phyloP scores from a whole-genome alignment of 2,329 filamentous ascomycete species.

The Pseudocercospora fuligena region DNA sequence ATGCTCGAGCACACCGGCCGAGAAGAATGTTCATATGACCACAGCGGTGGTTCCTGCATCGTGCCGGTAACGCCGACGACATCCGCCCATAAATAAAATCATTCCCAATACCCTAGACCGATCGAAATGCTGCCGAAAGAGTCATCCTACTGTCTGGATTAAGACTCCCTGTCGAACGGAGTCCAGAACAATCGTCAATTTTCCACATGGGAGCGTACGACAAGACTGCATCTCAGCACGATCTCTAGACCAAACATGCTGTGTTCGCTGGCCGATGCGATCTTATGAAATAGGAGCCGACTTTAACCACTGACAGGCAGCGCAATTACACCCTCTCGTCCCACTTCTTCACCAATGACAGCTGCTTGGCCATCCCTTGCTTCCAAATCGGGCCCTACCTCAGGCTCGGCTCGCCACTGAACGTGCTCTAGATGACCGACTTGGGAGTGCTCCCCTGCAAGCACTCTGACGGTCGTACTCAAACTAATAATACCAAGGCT shows the following conservation, averaged over 20 bases:
- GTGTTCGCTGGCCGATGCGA: constrained; percentile 8
- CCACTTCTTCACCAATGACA: constrained; percentile 12
- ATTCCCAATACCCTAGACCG: background rate
- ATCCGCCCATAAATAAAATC: background rate
- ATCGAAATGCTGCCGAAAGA: background rate
- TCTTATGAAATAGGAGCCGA: constrained; percentile 7
- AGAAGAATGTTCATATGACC: constrained; percentile 13
- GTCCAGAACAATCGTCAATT: background rate
- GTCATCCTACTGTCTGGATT: background rate
- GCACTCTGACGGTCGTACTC: background rate
- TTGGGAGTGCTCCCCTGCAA: background rate
- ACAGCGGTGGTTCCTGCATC: background rate
- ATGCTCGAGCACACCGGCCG: constrained; percentile 15
- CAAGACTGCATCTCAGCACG: background rate
- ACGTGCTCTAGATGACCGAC: background rate
- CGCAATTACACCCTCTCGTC: constrained; percentile 12
- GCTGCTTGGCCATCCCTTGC: constrained; percentile 14
- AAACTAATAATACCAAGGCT: constrained; percentile 8
- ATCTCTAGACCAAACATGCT: background rate
- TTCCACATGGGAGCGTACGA: background rate
- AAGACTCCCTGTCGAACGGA: background rate
- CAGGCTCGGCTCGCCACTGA: constrained; percentile 13
- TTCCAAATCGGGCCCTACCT: constrained; percentile 9
- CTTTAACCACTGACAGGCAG: background rate
- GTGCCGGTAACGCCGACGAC: background rate